Evolutionary conservation across 2,329 filamentous ascomycete genomes (phyloP).

Genomic region (Epichloe baconii): DNA sequence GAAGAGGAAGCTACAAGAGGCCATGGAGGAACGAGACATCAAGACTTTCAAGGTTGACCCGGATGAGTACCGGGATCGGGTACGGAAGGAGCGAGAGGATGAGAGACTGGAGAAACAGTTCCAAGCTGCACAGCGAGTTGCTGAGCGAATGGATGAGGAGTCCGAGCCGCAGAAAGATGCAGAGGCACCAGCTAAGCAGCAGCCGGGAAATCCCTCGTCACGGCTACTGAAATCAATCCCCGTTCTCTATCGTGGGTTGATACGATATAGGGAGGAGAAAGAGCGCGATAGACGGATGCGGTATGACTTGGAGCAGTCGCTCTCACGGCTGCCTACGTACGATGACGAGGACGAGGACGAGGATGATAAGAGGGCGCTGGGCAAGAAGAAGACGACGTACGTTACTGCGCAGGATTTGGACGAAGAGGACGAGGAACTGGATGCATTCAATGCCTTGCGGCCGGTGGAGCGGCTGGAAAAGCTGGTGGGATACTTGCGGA

Average conservation of each 20-base stretch:
- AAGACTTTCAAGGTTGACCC: slow-evolving; percentile 54
- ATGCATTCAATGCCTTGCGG: slow-evolving; percentile 61
- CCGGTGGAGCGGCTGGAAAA: slow-evolving; percentile 51
- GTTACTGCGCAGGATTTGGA: slow-evolving; percentile 57
- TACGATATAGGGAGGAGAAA: slow-evolving; percentile 54
- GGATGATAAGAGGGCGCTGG: slow-evolving; percentile 59
- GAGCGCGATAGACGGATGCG: slow-evolving; percentile 55
- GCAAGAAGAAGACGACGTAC: slow-evolving; percentile 40
- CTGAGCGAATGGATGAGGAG: slow-evolving; percentile 61
- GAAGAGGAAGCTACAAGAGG: slow-evolving; percentile 62
- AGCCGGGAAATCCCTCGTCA: slow-evolving; percentile 17
- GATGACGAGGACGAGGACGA: slow-evolving; percentile 58
- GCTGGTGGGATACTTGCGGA: slow-evolving; percentile 59
- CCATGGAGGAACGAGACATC: slow-evolving; percentile 38
- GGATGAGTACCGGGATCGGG: slow-evolving; percentile 59
- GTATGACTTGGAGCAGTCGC: slow-evolving; percentile 51
- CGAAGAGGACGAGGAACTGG: slow-evolving; percentile 67
- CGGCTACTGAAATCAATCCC: slow-evolving; percentile 51
- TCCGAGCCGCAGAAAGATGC: slow-evolving; percentile 13
- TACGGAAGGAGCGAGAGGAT: slow-evolving; percentile 57
- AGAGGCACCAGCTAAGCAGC: slow-evolving; percentile 10
- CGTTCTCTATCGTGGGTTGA: slow-evolving; percentile 65
- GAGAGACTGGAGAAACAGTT: slow-evolving; percentile 56
- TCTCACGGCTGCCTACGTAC: slow-evolving; percentile 51
- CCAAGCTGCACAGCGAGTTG: slow-evolving; percentile 67